Evolutionary conservation across 306 rosid species (phyloP).

Genomic region (Heteromeles arbutifolia): DNA sequence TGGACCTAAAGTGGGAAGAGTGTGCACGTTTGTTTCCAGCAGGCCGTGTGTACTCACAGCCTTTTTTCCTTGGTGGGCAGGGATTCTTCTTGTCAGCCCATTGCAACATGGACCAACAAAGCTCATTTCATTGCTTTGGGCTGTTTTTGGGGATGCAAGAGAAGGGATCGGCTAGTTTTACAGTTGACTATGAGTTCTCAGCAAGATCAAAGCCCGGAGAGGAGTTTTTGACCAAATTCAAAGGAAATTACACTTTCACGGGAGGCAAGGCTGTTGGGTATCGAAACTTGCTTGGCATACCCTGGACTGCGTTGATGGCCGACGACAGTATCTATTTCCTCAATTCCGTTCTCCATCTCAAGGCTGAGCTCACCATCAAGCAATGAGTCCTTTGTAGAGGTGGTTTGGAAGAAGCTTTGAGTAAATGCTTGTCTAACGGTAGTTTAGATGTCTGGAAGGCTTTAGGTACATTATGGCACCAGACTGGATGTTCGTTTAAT

Average conservation of each 20-base stretch:
- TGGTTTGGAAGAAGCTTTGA: background rate
- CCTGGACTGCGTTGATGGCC: conserved; percentile 35
- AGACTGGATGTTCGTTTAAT: background rate
- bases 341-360: conserved; percentile 35
- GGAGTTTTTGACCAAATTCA: conserved; percentile 25
- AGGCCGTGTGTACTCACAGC: conserved; percentile 31
- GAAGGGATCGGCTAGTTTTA: conserved; percentile 21
- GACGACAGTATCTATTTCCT: conserved; percentile 36
- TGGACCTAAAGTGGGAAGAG: conserved; percentile 42
- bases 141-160: conserved; percentile 37
- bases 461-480: conserved; percentile 1
- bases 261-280: conserved; percentile 47
- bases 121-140: conserved; percentile 36
- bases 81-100: conserved; percentile 43
- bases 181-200: conserved; percentile 38
- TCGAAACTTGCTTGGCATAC: conserved; percentile 26
- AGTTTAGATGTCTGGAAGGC: conserved; percentile 3
- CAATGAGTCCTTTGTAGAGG: conserved; percentile 11
- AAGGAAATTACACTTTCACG: conserved; percentile 33
- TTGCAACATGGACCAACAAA: conserved; percentile 44
- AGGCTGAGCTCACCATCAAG: conserved; percentile 39
- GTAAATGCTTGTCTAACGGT: background rate
- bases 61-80: conserved; percentile 34
- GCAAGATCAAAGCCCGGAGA: conserved; percentile 30
- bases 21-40: conserved; percentile 30